Conservation (phyloP, 2,329 filamentous ascomycete genomes). For the Rhynchosporium graminicola region DNA sequence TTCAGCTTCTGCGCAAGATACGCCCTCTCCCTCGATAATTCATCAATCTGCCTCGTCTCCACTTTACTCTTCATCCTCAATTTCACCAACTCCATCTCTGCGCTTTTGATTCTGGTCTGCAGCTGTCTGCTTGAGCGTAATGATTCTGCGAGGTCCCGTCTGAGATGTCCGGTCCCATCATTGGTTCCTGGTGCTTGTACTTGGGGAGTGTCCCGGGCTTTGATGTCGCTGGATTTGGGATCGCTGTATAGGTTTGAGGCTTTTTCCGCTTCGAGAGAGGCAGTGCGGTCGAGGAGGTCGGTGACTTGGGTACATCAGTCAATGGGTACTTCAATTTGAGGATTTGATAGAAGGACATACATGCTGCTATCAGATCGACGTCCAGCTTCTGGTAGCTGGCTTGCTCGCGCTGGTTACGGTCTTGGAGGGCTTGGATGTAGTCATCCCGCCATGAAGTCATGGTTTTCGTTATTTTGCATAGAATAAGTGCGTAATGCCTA, state of each 20-base stretch:
- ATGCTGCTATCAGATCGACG: constrained; percentile 73
- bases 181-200: constrained; percentile 33
- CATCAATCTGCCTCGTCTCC: constrained; percentile 59
- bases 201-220: constrained; percentile 35
- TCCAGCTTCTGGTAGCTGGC: constrained; percentile 59
- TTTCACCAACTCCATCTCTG: constrained; percentile 64
- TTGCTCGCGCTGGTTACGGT: constrained; percentile 69
- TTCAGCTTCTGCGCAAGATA: constrained; percentile 66
- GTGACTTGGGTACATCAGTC: constrained; percentile 52
- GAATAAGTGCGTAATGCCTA: not conserved
- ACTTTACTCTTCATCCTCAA: constrained; percentile 60
- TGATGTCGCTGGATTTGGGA: constrained; percentile 36
- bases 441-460: constrained; percentile 68
- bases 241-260: constrained; percentile 37
- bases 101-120: constrained; percentile 61
- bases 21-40: constrained; percentile 48
- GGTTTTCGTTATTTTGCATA: constrained; percentile 15
- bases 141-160: constrained; percentile 73
- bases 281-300: constrained; percentile 66
- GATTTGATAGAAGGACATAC: constrained; percentile 50
- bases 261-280: constrained; percentile 61
- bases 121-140: constrained; percentile 72
- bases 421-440: constrained; percentile 73
- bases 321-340: not conserved
- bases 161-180: constrained; percentile 51